phyloP scores from a whole-genome alignment of 345 rosid genomes.

The Bruguiera sexangula region DNA sequence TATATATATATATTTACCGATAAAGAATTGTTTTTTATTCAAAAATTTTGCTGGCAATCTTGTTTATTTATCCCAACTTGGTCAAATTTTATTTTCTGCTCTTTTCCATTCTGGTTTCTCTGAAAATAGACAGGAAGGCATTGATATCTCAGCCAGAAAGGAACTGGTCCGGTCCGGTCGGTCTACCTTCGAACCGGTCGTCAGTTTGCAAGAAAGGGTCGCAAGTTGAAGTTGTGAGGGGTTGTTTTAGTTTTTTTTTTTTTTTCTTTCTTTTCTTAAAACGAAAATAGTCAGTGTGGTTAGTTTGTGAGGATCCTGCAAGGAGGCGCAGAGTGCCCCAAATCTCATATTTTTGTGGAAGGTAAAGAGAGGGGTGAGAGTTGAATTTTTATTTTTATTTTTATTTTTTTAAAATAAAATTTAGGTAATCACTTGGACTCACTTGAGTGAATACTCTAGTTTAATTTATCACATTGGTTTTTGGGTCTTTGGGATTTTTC shows the following conservation, averaged over 20 bases:
- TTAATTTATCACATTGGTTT: background rate
- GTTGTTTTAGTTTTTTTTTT: no score
- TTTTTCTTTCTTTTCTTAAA: no score
- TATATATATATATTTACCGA: constrained; percentile 12
- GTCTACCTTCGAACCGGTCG: constrained; percentile 24
- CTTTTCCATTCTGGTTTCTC: background rate
- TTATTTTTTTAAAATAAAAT: no score
- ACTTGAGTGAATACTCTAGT: background rate
- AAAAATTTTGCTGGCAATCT: constrained; percentile 14
- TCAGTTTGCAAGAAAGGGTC: constrained; percentile 12
- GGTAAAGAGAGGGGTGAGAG: no score
- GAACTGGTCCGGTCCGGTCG: background rate
- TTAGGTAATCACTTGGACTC: no score
- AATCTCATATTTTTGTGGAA: no score
- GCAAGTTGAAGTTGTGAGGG: no score
- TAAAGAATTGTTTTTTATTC: constrained; percentile 24
- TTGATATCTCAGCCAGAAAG: background rate
- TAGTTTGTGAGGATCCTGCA: no score
- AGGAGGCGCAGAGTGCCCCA: no score
- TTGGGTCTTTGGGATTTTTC: background rate
- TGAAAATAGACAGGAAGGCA: background rate
- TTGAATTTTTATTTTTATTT: no score
- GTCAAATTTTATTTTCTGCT: constrained; percentile 15
- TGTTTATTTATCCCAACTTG: constrained; percentile 13
- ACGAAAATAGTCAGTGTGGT: no score